These are phyloP conservation scores for Xylariaceae sp. DNA, from an alignment of 2,329 filamentous ascomycete genomes.

Conservation along the genomic window DNA sequence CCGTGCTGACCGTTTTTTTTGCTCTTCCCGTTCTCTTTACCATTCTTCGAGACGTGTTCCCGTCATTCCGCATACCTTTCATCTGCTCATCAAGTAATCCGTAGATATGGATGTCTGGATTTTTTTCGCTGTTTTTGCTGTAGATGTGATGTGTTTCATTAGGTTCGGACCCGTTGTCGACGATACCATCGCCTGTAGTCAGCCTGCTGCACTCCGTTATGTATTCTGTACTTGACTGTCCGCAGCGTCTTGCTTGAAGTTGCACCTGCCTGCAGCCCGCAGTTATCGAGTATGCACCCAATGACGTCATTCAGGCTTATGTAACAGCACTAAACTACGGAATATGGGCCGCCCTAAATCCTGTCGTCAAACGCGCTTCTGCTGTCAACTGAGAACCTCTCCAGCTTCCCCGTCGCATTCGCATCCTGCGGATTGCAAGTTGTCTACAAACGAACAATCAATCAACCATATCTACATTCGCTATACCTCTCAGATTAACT, in stretches of 20 bases:
- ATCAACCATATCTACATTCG: not conserved
- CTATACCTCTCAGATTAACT: not conserved
- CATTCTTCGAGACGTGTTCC: too few species aligned
- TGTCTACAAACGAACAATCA: not conserved
- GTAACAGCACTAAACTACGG: not conserved
- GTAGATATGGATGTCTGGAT: too few species aligned
- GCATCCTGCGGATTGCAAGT: not conserved
- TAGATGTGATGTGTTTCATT: too few species aligned
- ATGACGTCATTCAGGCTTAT: too few species aligned
- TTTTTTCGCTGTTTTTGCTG: too few species aligned
- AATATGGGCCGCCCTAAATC: not conserved
- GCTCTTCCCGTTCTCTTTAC: not conserved
- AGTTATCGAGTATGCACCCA: not conserved
- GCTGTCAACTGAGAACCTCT: not conserved
- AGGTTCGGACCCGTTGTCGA: too few species aligned
- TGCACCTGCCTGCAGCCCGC: not conserved
- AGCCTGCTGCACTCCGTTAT: too few species aligned
- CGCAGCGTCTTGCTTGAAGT: too few species aligned
- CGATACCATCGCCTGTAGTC: too few species aligned
- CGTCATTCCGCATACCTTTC: too few species aligned
- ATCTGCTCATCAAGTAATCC: too few species aligned
- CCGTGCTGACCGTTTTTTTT: constrained; percentile 27
- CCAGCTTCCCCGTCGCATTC: not conserved
- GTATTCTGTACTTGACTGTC: too few species aligned
- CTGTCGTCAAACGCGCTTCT: not conserved